These are phyloP conservation scores for Alternaria longipes DNA, from an alignment of 2,329 filamentous ascomycete species.

Conservation along the genomic window DNA sequence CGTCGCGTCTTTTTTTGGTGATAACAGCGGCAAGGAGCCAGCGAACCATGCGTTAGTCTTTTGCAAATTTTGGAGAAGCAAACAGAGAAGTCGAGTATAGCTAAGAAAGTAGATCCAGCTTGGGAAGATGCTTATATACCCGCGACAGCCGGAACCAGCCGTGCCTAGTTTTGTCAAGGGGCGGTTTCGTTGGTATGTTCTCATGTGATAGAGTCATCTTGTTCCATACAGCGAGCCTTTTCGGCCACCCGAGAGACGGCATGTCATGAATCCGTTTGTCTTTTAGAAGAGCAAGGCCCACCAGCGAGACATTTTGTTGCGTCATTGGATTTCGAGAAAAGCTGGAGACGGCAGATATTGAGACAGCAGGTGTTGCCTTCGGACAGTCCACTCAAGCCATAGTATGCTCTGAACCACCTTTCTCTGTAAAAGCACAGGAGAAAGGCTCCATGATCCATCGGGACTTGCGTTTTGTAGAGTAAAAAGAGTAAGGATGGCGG, in stretches of 20 bases:
- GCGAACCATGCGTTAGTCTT: background rate
- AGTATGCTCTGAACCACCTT: accelerated
- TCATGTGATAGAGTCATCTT: background rate
- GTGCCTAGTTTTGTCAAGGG: background rate
- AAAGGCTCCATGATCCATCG: too few relatives aligned
- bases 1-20: background rate
- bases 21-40: background rate
- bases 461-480: too few relatives aligned
- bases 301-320: accelerated
- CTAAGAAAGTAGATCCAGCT: background rate
- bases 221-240: background rate
- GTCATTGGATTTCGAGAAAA: background rate
- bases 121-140: background rate
- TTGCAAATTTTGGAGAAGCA: background rate
- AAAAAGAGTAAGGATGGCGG: too few relatives aligned
- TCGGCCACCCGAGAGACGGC: background rate
- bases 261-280: background rate
- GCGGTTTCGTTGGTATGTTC: background rate
- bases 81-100: background rate
- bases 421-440: too few relatives aligned
- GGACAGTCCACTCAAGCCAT: background rate
- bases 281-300: too few relatives aligned
- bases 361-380: background rate
- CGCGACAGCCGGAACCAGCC: background rate
- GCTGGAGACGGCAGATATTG: too few relatives aligned